These are phyloP conservation scores for Cudoniella acicularis DNA, from an alignment of 495 filamentous ascomycete species.

Conservation along the genomic window DNA sequence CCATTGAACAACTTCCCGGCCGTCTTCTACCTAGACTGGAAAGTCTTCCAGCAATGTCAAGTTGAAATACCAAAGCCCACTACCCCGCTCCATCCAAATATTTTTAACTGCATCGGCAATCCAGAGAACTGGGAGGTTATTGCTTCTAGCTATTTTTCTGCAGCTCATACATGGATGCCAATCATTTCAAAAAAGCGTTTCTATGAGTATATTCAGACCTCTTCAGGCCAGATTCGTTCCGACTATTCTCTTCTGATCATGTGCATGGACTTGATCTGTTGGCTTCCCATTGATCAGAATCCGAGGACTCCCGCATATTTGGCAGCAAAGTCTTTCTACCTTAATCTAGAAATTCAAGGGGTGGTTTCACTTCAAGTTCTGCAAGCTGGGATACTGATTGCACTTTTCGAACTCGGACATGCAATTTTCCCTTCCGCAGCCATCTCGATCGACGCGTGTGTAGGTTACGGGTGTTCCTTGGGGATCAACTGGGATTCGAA, in stretches of 20 bases:
- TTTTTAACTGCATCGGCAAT: slow-evolving; percentile 1
- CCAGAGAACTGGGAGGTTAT: neutral
- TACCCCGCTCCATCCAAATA: neutral
- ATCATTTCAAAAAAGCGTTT: slow-evolving; percentile 17
- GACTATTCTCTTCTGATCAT: slow-evolving; percentile 44
- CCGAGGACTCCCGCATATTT: slow-evolving; percentile 35
- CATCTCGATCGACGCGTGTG: slow-evolving; percentile 36
- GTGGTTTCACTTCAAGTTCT: slow-evolving; percentile 36
- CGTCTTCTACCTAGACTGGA: slow-evolving; percentile 6
- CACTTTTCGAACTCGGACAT: slow-evolving; percentile 43
- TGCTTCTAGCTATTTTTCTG: slow-evolving; percentile 2
- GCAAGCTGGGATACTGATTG: slow-evolving; percentile 38
- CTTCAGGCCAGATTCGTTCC: slow-evolving; percentile 17
- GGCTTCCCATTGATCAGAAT: slow-evolving; percentile 13
- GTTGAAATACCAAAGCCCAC: slow-evolving; percentile 4
- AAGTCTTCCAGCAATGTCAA: slow-evolving; percentile 4
- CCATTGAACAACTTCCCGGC: neutral
- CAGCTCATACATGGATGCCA: slow-evolving; percentile 12
- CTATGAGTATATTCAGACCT: neutral
- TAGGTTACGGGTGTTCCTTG: slow-evolving; percentile 30
- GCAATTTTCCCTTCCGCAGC: slow-evolving; percentile 42
- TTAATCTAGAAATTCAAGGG: slow-evolving; percentile 33
- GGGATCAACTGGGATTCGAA: slow-evolving; percentile 4
- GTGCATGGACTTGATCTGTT: slow-evolving; percentile 40
- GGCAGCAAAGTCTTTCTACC: slow-evolving; percentile 36